phyloP scores from a whole-genome alignment of 305 asterid species.

The Solanum hybrid region DNA sequence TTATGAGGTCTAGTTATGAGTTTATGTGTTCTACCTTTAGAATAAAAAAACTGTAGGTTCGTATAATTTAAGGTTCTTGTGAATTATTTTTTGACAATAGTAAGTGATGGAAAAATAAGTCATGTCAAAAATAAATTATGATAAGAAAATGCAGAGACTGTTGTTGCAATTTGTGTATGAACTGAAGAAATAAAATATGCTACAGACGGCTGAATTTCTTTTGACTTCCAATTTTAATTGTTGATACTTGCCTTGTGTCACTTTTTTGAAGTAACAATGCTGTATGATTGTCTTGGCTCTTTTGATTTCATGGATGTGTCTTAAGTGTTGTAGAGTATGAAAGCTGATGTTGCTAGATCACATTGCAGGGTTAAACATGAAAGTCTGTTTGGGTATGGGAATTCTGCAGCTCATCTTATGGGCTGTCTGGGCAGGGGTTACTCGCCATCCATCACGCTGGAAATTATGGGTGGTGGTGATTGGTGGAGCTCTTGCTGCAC shows the following conservation, averaged over 20 bases:
- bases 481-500: conserved; percentile 64
- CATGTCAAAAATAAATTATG: background rate
- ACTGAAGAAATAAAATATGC: background rate
- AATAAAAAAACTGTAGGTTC: background rate
- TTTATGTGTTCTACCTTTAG: background rate
- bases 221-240: background rate
- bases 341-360: background rate
- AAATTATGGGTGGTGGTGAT: conserved; percentile 67
- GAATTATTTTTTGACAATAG: background rate
- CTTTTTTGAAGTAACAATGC: background rate
- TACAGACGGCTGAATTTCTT: background rate
- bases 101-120: background rate
- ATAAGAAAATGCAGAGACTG: background rate
- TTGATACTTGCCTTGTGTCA: background rate
- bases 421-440: conserved; percentile 74
- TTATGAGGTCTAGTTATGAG: background rate
- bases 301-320: background rate
- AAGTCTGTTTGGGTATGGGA: conserved; percentile 58
- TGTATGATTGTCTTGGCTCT: background rate
- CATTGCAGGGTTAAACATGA: conserved; percentile 72
- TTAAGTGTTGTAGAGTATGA: background rate
- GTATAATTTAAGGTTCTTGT: background rate
- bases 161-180: background rate
- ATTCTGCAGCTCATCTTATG: conserved; percentile 51
- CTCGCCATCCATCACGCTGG: conserved; percentile 60